These are phyloP conservation scores for Entomophthora muscae DNA, from an alignment of 371 early-diverging fungal genomes.

Conservation along the genomic window DNA sequence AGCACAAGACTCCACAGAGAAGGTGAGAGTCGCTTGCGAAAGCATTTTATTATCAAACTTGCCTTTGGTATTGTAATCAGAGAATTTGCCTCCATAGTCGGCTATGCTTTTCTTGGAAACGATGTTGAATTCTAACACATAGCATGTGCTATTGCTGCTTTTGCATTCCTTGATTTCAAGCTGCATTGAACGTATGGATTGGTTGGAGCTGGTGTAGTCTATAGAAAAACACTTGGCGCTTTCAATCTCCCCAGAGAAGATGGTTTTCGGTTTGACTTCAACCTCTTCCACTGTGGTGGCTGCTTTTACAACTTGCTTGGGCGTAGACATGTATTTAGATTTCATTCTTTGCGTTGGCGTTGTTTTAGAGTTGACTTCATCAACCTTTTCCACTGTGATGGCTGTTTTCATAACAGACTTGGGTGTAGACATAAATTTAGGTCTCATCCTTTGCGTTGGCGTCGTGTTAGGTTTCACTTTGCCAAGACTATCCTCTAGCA, in stretches of 20 bases:
- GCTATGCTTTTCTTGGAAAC: neutral
- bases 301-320: neutral
- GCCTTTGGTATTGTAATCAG: neutral
- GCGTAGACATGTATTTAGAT: neutral
- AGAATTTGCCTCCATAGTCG: neutral
- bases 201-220: neutral
- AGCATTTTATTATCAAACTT: neutral
- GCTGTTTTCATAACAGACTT: neutral
- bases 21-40: neutral
- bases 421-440: neutral
- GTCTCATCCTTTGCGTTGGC: neutral
- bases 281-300: neutral
- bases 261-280: neutral
- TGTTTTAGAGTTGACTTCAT: neutral
- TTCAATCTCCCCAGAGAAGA: neutral
- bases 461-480: neutral
- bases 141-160: neutral
- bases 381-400: neutral
- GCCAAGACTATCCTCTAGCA: neutral
- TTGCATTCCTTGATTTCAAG: neutral
- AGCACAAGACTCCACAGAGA: neutral
- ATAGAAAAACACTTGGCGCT: neutral
- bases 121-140: neutral
- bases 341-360: neutral
- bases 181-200: neutral